Evolutionary conservation across 106 monocot species (phyloP), one percentile per base, ranked within the genome.

Genomic region (Chionographis japonica): DNA sequence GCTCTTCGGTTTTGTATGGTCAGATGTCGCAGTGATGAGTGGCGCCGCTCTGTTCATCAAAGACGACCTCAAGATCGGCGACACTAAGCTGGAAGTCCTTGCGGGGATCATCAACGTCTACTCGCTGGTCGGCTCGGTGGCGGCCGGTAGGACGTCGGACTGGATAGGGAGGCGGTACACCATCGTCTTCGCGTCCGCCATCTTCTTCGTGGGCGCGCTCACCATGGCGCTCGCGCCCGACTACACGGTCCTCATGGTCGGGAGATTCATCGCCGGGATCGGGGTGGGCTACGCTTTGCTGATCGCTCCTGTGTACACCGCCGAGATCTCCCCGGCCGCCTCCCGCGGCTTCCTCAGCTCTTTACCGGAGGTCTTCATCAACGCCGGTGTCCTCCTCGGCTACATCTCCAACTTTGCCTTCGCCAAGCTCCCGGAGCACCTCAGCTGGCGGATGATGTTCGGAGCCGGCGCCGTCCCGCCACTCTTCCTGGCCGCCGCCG

Each of bases 361-460:
- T 14, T 71, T 71, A 35, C 74, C 65, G 3, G 65, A 74, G 46
- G 62, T 79, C 35, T 79, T 72, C 72, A 68, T 72, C 61, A 79
- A 68, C 67, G 6, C 38, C 67, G 72, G 79, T 41, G 38, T 79
- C 67, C 62, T 73, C 37, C 79, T 79, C 38, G 72, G 79, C 61
- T 79, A 79, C 61, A 50, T 79, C 62, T 67, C 79, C 72, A 79
- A 79, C 79, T 79, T 43, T 49, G 79, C 72, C 60, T 79, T 73
- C 61, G 27, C 80, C 6, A 58, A 60, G 17, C 73, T 85, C 16
- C 84, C 80, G 2, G 46, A 59, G 4, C 62, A 79, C 59, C 13
- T 85, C 20, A 60, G 61, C 61, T 85, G 84, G 84, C 70, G 84
- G 3, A n/a, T 74, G 19, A 85, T 85, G 84, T 60, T 86, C 50